Percentiles rank a stretch among this genome's conserved stretches.
Conservation (phyloP, 1,284 basidiomycete genomes). For the Fistulinella cinereoalba region DNA sequence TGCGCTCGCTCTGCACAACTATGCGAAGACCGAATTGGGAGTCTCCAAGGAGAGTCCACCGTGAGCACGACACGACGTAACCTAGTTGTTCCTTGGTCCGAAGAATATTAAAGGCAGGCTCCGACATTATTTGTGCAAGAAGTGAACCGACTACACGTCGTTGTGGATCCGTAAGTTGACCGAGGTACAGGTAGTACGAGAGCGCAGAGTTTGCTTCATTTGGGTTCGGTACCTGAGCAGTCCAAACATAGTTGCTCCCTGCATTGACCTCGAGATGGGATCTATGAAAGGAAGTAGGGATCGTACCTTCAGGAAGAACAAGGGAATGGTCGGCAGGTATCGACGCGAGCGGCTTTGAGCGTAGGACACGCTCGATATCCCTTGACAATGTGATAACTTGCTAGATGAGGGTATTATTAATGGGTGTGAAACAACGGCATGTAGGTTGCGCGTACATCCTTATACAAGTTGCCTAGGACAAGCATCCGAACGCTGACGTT, state of each 20-base stretch:
- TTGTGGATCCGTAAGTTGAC: slow-evolving; percentile 55
- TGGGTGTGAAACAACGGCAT: not conserved
- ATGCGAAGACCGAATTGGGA: slow-evolving; percentile 82
- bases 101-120: slow-evolving; percentile 91
- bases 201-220: slow-evolving; percentile 87
- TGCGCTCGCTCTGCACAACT: slow-evolving; percentile 87
- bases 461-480: slow-evolving; percentile 82
- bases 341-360: slow-evolving; percentile 53
- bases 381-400: slow-evolving; percentile 77
- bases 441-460: slow-evolving; percentile 54
- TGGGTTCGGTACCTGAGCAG: slow-evolving; percentile 73
- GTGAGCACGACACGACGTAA: slow-evolving; percentile 74
- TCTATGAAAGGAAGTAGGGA: not conserved
- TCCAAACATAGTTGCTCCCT: slow-evolving; percentile 75
- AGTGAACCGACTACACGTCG: slow-evolving; percentile 59
- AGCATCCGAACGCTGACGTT: slow-evolving; percentile 75
- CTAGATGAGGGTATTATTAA: slow-evolving; percentile 37
- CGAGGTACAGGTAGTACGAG: slow-evolving; percentile 78
- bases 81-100: slow-evolving; percentile 98
- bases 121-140: slow-evolving; percentile 75
- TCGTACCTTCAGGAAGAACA: slow-evolving; percentile 63
- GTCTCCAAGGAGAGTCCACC: slow-evolving; percentile 55
- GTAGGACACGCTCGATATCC: slow-evolving; percentile 69
- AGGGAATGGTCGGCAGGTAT: slow-evolving; percentile 47
- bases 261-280: slow-evolving; percentile 12